Conservation (phyloP, 176 grass and related monocot genomes). For the Rhynchospora breviuscula region DNA sequence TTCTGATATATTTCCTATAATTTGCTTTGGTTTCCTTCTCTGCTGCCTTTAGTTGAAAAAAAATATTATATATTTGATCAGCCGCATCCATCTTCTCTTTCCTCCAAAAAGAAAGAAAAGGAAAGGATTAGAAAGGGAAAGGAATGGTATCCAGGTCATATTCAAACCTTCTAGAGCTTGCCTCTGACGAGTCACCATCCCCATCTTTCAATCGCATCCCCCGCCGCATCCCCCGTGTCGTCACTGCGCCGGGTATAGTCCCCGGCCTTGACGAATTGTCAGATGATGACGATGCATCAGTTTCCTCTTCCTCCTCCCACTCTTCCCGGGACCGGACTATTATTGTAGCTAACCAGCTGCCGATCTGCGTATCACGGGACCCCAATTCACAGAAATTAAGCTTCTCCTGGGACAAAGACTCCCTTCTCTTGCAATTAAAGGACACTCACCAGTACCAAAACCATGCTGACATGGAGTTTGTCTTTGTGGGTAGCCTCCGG, state of each 20-base stretch:
- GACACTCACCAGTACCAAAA: constrained; percentile 55
- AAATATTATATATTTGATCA: constrained; percentile 15
- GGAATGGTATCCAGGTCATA: constrained; percentile 92
- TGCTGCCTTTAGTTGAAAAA: neutral
- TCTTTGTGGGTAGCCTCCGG: constrained; percentile 74
- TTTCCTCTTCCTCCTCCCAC: constrained; percentile 46
- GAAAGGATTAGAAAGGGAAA: neutral
- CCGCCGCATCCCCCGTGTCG: constrained; percentile 65
- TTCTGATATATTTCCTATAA: constrained; percentile 5
- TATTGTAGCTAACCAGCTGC: constrained; percentile 95
- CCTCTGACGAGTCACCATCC: constrained; percentile 40
- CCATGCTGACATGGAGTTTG: constrained; percentile 62
- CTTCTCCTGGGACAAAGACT: constrained; percentile 79
- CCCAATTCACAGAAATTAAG: constrained; percentile 31
- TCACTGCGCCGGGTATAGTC: constrained; percentile 72
- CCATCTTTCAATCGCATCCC: constrained; percentile 39
- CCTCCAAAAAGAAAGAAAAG: neutral
- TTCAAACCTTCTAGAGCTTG: constrained; percentile 84
- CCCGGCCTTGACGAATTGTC: constrained; percentile 68
- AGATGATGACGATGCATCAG: constrained; percentile 39
- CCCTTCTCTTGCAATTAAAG: constrained; percentile 72
- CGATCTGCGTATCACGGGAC: constrained; percentile 42
- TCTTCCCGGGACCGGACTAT: constrained; percentile 60
- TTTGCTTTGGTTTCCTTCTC: constrained; percentile 3
- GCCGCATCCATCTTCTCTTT: neutral